Evolutionary conservation across 805 yeast genomes (phyloP).

Genomic region (Yarrowia porcina): DNA sequence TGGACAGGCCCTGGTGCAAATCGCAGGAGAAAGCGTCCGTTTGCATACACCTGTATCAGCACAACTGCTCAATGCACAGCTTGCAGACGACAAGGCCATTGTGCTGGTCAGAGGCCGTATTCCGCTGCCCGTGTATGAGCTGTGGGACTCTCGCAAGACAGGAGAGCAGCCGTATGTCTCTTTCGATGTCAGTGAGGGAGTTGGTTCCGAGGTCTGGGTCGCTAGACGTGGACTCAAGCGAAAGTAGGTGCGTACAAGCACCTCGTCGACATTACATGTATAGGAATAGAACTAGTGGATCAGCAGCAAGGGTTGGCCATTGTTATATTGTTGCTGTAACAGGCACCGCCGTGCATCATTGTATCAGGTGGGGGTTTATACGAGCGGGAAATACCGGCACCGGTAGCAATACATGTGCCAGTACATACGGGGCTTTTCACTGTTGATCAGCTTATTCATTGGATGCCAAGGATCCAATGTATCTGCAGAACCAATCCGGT

Average conservation of each 20-base stretch:
- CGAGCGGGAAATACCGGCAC: too few species aligned
- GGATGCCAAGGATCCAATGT: too few species aligned
- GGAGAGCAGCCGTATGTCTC: background rate
- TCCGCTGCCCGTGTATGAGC: conserved; percentile 9
- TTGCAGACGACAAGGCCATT: conserved; percentile 10
- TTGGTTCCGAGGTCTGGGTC: background rate
- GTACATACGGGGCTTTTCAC: too few species aligned
- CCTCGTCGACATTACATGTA: too few species aligned
- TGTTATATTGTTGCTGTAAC: too few species aligned
- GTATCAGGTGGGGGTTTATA: too few species aligned
- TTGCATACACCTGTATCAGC: background rate
- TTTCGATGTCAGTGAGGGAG: background rate
- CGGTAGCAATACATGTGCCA: too few species aligned
- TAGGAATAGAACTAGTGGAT: background rate
- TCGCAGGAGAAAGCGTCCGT: background rate
- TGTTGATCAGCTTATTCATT: too few species aligned
- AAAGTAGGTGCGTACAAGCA: background rate
- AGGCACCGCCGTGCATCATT: too few species aligned
- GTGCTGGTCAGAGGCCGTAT: conserved; percentile 7
- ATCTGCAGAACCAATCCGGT: too few species aligned
- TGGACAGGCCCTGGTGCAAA: conserved; percentile 7
- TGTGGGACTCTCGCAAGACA: conserved; percentile 1
- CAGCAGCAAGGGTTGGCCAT: too few species aligned
- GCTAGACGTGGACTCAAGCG: conserved; percentile 1
- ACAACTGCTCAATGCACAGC: background rate